phyloP scores from a whole-genome alignment of 352 stramenopile species.

The Elongisporangium prolatum region DNA sequence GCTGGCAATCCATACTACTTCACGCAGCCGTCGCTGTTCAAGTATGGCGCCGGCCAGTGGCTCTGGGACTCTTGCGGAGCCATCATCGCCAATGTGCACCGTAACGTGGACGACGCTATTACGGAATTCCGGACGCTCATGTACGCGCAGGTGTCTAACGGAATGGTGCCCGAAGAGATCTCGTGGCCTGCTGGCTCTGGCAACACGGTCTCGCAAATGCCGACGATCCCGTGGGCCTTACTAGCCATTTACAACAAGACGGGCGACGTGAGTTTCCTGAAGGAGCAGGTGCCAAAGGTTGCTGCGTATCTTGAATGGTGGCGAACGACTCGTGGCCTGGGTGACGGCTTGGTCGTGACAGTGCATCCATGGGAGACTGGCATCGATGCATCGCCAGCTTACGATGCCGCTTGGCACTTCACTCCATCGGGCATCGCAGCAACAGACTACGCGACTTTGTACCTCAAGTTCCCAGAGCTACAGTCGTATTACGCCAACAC shows the following conservation, averaged over 20 bases:
- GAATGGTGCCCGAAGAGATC: slow-evolving; percentile 17
- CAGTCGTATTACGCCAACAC: slow-evolving; percentile 14
- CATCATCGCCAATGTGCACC: slow-evolving; percentile 16
- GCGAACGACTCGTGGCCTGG: slow-evolving; percentile 13
- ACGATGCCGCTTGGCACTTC: slow-evolving; percentile 12
- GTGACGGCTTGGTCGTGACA: slow-evolving; percentile 12
- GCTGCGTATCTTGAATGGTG: slow-evolving; percentile 16
- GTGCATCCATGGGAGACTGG: slow-evolving; percentile 15
- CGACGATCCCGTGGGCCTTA: slow-evolving; percentile 14
- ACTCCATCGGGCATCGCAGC: slow-evolving; percentile 5
- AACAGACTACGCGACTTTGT: slow-evolving; percentile 9
- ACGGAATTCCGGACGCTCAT: background rate
- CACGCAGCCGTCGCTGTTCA: slow-evolving; percentile 15
- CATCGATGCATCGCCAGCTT: slow-evolving; percentile 13
- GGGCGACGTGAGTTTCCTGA: slow-evolving; percentile 12
- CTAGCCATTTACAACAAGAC: slow-evolving; percentile 18
- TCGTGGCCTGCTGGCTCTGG: slow-evolving; percentile 11
- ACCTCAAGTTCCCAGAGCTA: slow-evolving; percentile 17
- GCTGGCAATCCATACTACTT: slow-evolving; percentile 15
- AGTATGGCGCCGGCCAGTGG: slow-evolving; percentile 15
- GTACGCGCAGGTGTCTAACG: background rate
- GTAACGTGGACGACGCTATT: slow-evolving; percentile 14
- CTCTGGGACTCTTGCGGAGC: slow-evolving; percentile 15
- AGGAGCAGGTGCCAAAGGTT: slow-evolving; percentile 15
- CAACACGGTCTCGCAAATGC: slow-evolving; percentile 15